A percentile compares a stretch with the other conserved stretches of the same genome.
phyloP scores from a whole-genome alignment of 2,329 filamentous ascomycete species.

The Lasiodiplodia hormozganensis region DNA sequence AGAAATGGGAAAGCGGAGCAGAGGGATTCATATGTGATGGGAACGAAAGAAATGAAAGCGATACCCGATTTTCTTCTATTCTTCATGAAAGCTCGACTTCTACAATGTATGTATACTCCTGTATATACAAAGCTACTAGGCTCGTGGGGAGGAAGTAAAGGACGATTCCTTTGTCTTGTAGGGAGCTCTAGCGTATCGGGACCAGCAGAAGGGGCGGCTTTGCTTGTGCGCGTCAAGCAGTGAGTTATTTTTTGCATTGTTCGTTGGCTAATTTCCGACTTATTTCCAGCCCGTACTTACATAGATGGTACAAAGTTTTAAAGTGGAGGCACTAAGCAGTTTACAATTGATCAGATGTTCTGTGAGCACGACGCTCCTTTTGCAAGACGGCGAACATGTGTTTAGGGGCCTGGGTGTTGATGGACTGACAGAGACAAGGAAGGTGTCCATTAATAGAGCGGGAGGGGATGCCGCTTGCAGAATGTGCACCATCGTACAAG shows the following conservation, averaged over 20 bases:
- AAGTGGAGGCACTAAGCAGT: too few species aligned
- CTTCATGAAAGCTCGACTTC: not conserved
- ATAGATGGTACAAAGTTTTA: not conserved
- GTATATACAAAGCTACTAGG: not conserved
- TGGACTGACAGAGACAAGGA: not conserved
- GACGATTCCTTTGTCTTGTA: not conserved
- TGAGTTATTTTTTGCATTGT: not conserved
- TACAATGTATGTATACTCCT: not conserved
- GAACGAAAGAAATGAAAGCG: constrained; percentile 23
- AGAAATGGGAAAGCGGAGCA: not conserved
- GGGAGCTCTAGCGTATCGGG: not conserved
- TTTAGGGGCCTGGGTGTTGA: not conserved
- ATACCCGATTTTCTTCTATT: constrained; percentile 21
- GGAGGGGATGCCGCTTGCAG: too few species aligned
- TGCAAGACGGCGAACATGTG: too few species aligned
- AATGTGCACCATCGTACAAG: not conserved
- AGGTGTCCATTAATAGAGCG: too few species aligned
- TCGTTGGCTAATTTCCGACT: not conserved
- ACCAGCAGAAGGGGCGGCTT: not conserved
- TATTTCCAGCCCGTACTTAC: not conserved
- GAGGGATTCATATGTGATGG: not conserved
- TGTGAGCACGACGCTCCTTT: too few species aligned
- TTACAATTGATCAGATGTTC: too few species aligned
- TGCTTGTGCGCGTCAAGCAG: not conserved
- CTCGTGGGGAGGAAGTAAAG: not conserved